Evolutionary conservation across 805 yeast genomes (phyloP).

Genomic region (Wickerhamomyces chaumierensis): DNA sequence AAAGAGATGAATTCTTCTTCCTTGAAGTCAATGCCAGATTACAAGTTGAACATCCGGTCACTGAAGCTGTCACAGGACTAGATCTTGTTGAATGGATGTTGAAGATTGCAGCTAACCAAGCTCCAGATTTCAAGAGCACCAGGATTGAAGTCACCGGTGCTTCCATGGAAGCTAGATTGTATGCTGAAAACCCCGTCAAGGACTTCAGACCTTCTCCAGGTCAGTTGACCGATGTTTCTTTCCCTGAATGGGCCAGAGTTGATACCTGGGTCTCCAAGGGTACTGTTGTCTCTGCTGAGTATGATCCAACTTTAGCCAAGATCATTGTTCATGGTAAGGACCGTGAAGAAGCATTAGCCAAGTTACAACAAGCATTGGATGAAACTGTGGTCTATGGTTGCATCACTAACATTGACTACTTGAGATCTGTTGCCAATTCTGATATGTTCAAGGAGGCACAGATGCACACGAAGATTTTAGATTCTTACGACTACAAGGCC

Average conservation of each 20-base stretch:
- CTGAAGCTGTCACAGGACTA: slow-evolving; percentile 89
- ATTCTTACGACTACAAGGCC: slow-evolving; percentile 68
- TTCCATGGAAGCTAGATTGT: slow-evolving; percentile 91
- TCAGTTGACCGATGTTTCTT: slow-evolving; percentile 70
- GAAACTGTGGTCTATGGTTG: slow-evolving; percentile 88
- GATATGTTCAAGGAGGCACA: slow-evolving; percentile 73
- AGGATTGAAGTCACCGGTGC: slow-evolving; percentile 65
- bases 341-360: slow-evolving; percentile 71
- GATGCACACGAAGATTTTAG: slow-evolving; percentile 82
- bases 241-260: slow-evolving; percentile 87
- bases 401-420: slow-evolving; percentile 80
- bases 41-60: slow-evolving; percentile 96
- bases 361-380: slow-evolving; percentile 68
- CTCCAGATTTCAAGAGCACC: slow-evolving; percentile 61
- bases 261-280: slow-evolving; percentile 94
- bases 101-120: slow-evolving; percentile 75
- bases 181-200: slow-evolving; percentile 94
- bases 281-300: slow-evolving; percentile 79
- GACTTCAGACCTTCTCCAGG: slow-evolving; percentile 97
- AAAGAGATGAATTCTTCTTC: slow-evolving; percentile 82
- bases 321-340: slow-evolving; percentile 90
- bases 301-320: slow-evolving; percentile 93
- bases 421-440: slow-evolving; percentile 76
- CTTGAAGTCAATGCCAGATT: slow-evolving; percentile 93
- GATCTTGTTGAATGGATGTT: slow-evolving; percentile 98